Evolutionary conservation across 2,329 filamentous ascomycete genomes (phyloP).

Genomic region (Nothopassalora personata): DNA sequence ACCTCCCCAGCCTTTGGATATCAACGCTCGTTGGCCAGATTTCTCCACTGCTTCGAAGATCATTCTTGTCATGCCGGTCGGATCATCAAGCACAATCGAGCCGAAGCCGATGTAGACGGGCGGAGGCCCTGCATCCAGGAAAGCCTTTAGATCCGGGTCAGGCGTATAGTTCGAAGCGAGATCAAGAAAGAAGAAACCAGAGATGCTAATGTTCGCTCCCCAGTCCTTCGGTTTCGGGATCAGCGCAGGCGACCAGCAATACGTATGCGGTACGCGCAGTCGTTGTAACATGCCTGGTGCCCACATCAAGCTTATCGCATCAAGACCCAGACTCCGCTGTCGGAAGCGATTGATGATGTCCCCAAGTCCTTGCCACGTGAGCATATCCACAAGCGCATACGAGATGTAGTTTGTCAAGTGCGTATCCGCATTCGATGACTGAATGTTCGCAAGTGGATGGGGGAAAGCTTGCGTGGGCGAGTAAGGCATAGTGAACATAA

Average conservation of each 20-base stretch:
- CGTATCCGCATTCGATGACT: constrained; percentile 67
- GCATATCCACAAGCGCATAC: constrained; percentile 80
- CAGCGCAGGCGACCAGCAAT: constrained; percentile 81
- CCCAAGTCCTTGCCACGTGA: constrained; percentile 88
- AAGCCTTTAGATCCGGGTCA: constrained; percentile 58
- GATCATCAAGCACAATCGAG: constrained; percentile 74
- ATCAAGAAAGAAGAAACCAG: constrained; percentile 72
- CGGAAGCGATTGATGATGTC: constrained; percentile 88
- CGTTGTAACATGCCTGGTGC: constrained; percentile 74
- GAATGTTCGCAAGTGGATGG: constrained; percentile 78
- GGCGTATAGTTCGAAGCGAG: constrained; percentile 62
- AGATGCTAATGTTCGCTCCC: constrained; percentile 64
- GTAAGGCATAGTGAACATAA: constrained; percentile 97
- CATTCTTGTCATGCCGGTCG: constrained; percentile 61
- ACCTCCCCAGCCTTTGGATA: constrained; percentile 53
- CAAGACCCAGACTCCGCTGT: constrained; percentile 66
- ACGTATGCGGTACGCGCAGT: constrained; percentile 76
- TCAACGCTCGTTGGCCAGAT: constrained; percentile 48
- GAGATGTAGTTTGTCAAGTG: constrained; percentile 77
- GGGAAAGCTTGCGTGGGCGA: constrained; percentile 79
- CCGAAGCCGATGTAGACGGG: constrained; percentile 81
- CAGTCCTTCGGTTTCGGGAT: constrained; percentile 77
- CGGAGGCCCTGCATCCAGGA: constrained; percentile 62
- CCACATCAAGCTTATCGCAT: constrained; percentile 73
- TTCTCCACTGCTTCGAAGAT: constrained; percentile 65